A percentile compares a stretch with the other conserved stretches of the same genome.
phyloP scores from a whole-genome alignment of 2,329 filamentous ascomycete species.

The Curvularia eragrostidis region DNA sequence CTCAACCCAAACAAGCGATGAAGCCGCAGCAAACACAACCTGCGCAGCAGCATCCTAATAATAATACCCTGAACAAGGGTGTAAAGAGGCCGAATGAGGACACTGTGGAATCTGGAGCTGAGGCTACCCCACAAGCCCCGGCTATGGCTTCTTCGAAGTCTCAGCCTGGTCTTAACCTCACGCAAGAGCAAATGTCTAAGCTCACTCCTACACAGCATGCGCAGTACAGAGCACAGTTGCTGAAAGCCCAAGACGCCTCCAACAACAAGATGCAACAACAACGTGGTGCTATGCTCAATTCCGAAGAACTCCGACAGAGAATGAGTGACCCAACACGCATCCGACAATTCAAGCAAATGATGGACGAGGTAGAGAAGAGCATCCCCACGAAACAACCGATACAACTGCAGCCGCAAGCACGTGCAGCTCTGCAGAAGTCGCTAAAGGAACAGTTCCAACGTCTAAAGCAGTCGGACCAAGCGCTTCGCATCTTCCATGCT shows the following conservation, averaged over 20 bases:
- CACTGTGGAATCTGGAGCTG: conserved; percentile 46
- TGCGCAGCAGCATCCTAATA: conserved; percentile 27
- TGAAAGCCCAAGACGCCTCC: conserved; percentile 45
- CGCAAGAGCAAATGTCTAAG: conserved; percentile 45
- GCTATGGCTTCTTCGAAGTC: conserved; percentile 45
- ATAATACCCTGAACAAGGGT: conserved; percentile 34
- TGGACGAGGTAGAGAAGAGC: conserved; percentile 39
- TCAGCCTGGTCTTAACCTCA: conserved; percentile 40
- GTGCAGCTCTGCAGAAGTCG: conserved; percentile 36
- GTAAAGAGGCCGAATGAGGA: conserved; percentile 53
- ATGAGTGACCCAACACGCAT: conserved; percentile 38
- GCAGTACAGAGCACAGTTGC: conserved; percentile 41
- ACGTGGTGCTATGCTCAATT: conserved; percentile 25
- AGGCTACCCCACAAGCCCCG: conserved; percentile 46
- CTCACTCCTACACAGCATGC: conserved; percentile 43
- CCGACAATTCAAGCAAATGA: conserved; percentile 35
- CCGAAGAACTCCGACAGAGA: conserved; percentile 35
- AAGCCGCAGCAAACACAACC: conserved; percentile 30
- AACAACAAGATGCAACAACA: conserved; percentile 41
- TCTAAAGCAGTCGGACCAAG: conserved; percentile 42
- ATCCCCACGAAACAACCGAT: conserved; percentile 32
- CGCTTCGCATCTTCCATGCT: conserved; percentile 40
- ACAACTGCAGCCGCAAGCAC: conserved; percentile 29
- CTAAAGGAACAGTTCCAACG: conserved; percentile 35
- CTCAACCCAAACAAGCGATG: conserved; percentile 31